A percentile compares a stretch with the other conserved stretches of the same genome.
Evolutionary conservation across 208 protist genomes (phyloP).

Genomic region (Herpetomonas muscarum): DNA sequence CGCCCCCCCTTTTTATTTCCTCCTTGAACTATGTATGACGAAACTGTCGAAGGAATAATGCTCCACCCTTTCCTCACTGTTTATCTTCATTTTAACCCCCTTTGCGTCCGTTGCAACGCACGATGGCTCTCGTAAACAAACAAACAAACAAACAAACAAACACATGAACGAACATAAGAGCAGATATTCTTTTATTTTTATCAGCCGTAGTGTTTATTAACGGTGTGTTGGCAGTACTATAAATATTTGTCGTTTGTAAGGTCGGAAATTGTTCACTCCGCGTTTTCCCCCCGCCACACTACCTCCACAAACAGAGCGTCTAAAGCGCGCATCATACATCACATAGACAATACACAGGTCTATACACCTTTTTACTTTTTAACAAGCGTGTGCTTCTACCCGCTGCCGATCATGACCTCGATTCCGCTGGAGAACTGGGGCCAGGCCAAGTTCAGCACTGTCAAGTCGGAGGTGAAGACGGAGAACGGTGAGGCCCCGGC

Average conservation of each 20-base stretch:
- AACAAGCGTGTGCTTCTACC: background rate
- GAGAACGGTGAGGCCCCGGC: slow-evolving; percentile 15
- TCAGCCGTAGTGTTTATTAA: no score
- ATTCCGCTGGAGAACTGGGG: slow-evolving; percentile 82
- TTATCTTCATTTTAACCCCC: slow-evolving; percentile 11
- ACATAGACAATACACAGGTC: no score
- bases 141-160: slow-evolving; percentile 1
- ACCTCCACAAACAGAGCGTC: no score
- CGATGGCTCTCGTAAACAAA: slow-evolving; percentile 8
- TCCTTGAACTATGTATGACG: no score
- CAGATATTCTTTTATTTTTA: background rate
- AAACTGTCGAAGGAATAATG: no score
- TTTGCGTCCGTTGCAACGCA: slow-evolving; percentile 12
- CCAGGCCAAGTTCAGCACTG: slow-evolving; percentile 35
- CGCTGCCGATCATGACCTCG: slow-evolving; percentile 7
- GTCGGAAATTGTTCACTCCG: no score
- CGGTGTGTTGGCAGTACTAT: no score
- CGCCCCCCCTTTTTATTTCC: no score
- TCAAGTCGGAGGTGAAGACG: slow-evolving; percentile 23
- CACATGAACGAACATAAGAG: slow-evolving; percentile 1
- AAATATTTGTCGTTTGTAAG: no score
- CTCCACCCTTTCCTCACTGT: background rate
- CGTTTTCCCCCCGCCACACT: no score
- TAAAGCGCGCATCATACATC: no score
- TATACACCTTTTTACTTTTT: background rate